Conservation (phyloP, 2,329 filamentous ascomycete genomes). For the Colletotrichum acutatum region DNA sequence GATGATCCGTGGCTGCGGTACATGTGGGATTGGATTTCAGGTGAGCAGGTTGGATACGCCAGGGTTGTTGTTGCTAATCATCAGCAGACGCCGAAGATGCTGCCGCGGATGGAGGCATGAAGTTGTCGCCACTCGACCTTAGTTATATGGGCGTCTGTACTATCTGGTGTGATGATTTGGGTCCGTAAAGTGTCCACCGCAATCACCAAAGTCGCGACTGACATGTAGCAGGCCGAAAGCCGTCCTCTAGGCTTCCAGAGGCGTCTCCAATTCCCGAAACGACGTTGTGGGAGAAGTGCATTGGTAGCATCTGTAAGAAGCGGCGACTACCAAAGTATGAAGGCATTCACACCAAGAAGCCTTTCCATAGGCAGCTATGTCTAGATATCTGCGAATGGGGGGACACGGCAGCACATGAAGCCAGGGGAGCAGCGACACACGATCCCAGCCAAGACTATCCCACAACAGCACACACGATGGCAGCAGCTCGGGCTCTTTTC, state of each 20-base stretch:
- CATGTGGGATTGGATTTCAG: slow-evolving; percentile 81
- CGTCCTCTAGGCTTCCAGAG: slow-evolving; percentile 59
- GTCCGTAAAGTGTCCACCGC: slow-evolving; percentile 49
- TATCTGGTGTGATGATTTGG: slow-evolving; percentile 78
- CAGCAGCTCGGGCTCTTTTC: slow-evolving; percentile 80
- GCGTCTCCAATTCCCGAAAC: slow-evolving; percentile 58
- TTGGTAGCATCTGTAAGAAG: slow-evolving; percentile 72
- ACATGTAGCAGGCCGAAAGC: slow-evolving; percentile 55
- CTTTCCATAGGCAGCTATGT: slow-evolving; percentile 79
- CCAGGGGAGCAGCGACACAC: slow-evolving; percentile 43
- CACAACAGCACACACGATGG: slow-evolving; percentile 75
- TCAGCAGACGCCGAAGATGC: slow-evolving; percentile 69
- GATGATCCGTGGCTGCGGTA: slow-evolving; percentile 82
- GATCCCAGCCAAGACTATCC: slow-evolving; percentile 59
- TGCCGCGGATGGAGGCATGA: slow-evolving; percentile 76
- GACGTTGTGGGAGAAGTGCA: slow-evolving; percentile 68
- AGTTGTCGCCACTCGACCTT: slow-evolving; percentile 74
- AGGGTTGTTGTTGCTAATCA: slow-evolving; percentile 36
- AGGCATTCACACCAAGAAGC: slow-evolving; percentile 70
- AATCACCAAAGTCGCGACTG: slow-evolving; percentile 31
- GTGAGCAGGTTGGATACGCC: slow-evolving; percentile 53
- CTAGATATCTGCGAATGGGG: slow-evolving; percentile 81
- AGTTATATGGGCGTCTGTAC: slow-evolving; percentile 80
- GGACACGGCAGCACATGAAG: slow-evolving; percentile 54
- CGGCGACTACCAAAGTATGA: slow-evolving; percentile 71